These are phyloP conservation scores for Sporisorium exsertum DNA, from an alignment of 1,284 basidiomycete genomes.

Conservation along the genomic window DNA sequence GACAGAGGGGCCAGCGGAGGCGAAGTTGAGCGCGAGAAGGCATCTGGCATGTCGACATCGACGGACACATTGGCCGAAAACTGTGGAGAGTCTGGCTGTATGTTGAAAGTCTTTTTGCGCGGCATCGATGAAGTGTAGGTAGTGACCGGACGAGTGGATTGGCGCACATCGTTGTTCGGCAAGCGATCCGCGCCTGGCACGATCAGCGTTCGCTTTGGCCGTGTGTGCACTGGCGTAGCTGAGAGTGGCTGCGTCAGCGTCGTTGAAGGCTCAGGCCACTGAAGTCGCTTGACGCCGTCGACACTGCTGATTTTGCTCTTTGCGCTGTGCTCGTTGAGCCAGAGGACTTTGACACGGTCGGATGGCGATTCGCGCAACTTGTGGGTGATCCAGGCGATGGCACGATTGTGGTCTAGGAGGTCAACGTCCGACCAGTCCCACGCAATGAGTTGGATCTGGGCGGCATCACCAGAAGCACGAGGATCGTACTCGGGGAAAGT, in stretches of 20 bases:
- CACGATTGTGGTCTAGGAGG: slow-evolving; percentile 1
- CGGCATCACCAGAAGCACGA: slow-evolving; percentile 21
- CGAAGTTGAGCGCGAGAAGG: background rate
- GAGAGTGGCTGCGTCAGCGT: background rate
- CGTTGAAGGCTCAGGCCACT: background rate
- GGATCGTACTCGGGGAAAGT: slow-evolving; percentile 24
- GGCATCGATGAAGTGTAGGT: background rate
- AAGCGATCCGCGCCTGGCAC: slow-evolving; percentile 15
- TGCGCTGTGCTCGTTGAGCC: slow-evolving; percentile 9
- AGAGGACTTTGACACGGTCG: background rate
- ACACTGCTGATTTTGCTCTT: slow-evolving; percentile 13
- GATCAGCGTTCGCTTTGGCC: slow-evolving; percentile 20
- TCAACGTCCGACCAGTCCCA: background rate
- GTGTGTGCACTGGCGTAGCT: background rate
- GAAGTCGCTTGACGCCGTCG: background rate
- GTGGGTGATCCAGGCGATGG: background rate
- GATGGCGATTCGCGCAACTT: background rate
- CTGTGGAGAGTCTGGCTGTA: slow-evolving; percentile 28
- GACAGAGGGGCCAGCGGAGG: slow-evolving; percentile 7
- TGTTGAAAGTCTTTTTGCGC: slow-evolving; percentile 30
- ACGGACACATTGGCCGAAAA: background rate
- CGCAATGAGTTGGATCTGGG: slow-evolving; percentile 30
- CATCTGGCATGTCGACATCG: slow-evolving; percentile 18
- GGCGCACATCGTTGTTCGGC: background rate
- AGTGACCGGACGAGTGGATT: background rate